A percentile compares a stretch with the other conserved stretches of the same genome.
Conservation (phyloP, 352 stramenopile species). For the Globisporangium nagaii region DNA sequence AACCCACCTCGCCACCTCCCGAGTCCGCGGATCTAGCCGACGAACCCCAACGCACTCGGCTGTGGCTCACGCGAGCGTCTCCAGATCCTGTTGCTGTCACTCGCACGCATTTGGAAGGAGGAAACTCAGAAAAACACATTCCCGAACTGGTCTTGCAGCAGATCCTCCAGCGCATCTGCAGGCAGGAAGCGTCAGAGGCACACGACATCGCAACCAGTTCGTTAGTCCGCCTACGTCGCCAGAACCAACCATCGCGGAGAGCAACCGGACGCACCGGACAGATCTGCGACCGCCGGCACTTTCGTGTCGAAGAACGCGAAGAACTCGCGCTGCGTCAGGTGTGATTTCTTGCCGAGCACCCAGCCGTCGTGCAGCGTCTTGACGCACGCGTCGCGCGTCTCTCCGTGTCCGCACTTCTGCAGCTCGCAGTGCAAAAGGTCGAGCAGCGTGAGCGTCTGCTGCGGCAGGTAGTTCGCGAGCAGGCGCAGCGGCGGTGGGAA, state of each 20-base stretch:
- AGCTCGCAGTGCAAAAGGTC: constrained; percentile 39
- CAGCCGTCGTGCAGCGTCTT: constrained; percentile 53
- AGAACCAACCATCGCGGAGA: not conserved
- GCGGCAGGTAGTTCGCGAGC: constrained; percentile 41
- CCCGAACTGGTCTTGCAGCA: constrained; percentile 49
- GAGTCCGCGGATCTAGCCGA: no score
- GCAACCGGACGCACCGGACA: constrained; percentile 30
- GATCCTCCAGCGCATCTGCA: constrained; percentile 38
- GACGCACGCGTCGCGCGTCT: constrained; percentile 45
- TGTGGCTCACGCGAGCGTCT: no score
- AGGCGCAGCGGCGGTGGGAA: constrained; percentile 40
- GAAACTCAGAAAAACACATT: constrained; percentile 43
- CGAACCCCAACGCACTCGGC: no score
- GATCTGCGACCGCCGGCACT: constrained; percentile 43
- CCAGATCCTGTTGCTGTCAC: no score
- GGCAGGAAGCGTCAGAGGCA: no score
- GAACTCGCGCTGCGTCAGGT: constrained; percentile 39
- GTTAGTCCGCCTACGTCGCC: no score
- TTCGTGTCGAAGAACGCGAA: constrained; percentile 64
- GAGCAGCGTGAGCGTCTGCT: constrained; percentile 25
- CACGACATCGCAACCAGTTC: no score
- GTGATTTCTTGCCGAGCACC: constrained; percentile 45
- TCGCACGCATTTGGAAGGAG: no score
- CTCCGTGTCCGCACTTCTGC: constrained; percentile 14
- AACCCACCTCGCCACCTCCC: no score